Base-by-base conservation (phyloP, 768 basidiomycete species). In the Leccinum incarnatum region DNA sequence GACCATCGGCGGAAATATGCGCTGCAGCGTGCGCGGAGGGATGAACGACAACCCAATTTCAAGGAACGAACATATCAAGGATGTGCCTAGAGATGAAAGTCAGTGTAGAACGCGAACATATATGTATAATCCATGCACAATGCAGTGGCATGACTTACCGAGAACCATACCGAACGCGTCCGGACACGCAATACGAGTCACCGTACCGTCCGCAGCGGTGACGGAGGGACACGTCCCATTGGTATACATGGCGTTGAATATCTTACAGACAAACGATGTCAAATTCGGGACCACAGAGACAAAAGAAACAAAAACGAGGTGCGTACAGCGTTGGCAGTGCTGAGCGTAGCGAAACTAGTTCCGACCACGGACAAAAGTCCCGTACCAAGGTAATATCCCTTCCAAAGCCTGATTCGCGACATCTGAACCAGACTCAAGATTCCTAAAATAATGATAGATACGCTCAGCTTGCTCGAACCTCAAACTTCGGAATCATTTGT, bases 321-420 rank as follows among this genome's bases (percentile, higher is more conserved):
- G 73, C 84, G 2, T 61, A 88, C 87, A 4, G 88, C 79, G 65
- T 81, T 80, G 1, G 87, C n/a, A n/a, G n/a, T n/a, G n/a, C n/a
- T n/a, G n/a, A n/a, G n/a, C n/a, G n/a, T n/a, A n/a, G n/a, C n/a
- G n/a, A n/a, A n/a, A n/a, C n/a, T 89, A 1, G 12, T 90, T 19
- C 91, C 92, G 5, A 93, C 89, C 17, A 93, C 90, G 7, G 85
- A 86, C 55, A 94, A 78, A n/a, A 93, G 73, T 0, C 92, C 92
- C n/a, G 90, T 91, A 3, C 89, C 89, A 17, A 92, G 77, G 61
- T 84, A 85, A 64, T 89, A 91, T 1, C 82, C 78, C 14, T 76
- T 71, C 61, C 82, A 86, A 1, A 93, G 76, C 37, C 73, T 79
- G 45, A 89, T 63, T 2, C 88, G 77, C 2, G 88, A 89, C 83